Base-by-base conservation (phyloP, 768 basidiomycete genomes). In the Termitomyces sp. region DNA sequence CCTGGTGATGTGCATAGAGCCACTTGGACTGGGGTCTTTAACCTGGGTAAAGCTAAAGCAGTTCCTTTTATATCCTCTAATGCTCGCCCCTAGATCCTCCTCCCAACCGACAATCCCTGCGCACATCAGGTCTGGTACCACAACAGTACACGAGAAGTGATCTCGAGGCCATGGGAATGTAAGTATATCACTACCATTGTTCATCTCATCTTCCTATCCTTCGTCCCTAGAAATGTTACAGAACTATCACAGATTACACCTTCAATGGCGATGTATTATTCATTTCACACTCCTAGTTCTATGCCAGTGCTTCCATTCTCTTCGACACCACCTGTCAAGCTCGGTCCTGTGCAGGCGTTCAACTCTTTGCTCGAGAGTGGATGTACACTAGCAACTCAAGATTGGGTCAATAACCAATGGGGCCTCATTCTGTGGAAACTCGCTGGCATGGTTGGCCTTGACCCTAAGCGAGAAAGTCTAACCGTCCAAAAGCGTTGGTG, bases 381-480 rank as follows among this genome's bases (percentile, higher is more conserved):
- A 0, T 94, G 92, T 58, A 66, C 64, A 2, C 76, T 92, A 22
- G 89, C 82, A 2, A 89, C 84, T 8, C 74, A 83, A 59, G 69
- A 75, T 22, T 99, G 97, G 97, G 85, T 97, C 1, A 81, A 88
- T 49, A 98, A 98, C 63, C 94, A 97, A 62, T 99, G 93, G 90
- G 68, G 73, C 10, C 71, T 94, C 44, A 83, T 98, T 30, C 77
- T 99, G 3, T 99, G 97, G 97, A 99, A 99, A 71, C 71, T 97
- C 21, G 92, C 93, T 3, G 88, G 90, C 12, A 83, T 93, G 79
- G 87, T 85, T 1, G 74, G 78, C 35, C 75, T 93, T 1, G 84
- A 90, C 55, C 93, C 94, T 4, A 67, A 77, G 24, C 71, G 75
- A 40, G 84, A 84, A 63, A 64, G 57, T 14, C 70, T 79, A 45